Base-by-base conservation (phyloP, 495 filamentous ascomycete genomes). In the Lasiosphaeria ovina region DNA sequence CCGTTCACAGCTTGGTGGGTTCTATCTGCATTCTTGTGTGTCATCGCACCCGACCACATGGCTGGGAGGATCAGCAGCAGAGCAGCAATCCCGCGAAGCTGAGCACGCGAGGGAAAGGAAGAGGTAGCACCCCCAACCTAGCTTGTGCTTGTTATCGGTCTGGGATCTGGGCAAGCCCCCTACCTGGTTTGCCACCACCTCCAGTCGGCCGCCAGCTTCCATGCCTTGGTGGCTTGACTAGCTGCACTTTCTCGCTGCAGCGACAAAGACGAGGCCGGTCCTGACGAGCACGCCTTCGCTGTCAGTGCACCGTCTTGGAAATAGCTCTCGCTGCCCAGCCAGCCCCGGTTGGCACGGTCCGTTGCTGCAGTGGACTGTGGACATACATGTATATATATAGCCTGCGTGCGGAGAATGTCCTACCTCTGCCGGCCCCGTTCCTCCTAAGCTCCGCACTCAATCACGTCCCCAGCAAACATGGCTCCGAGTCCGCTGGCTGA, bases 381-480 rank as follows among this genome's bases (percentile, higher is more conserved):
- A n/a, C 11, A 24, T 17, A 12, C n/a, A 5, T 35, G 49, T 51
- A 51, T 51, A 51, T 51, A 51, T 31, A 32, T 2, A 51, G 4
- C 32, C 17, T 17, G n/a, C 42, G 32, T 40, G 45, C 55, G 40
- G 34, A 24, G 55, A 32, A 31, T 53, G 35, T 52, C 45, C 44
- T 47, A 4, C 44, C 44, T n/a, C 12, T 9, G 5, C 49, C 32
- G 56, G 24, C n/a, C 11, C 35, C 48, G 38, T 50, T 35, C 16
- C 35, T 53, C 24, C 12, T 12, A 38, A 1, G 17, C 24, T 40
- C 8, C 34, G 52, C 14, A 32, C 49, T 42, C 45, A 49, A 33
- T 49, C 42, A 52, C 60, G 44, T 42, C 4, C n/a, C 34, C 1
- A 34, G 16, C 44, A 35, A 62, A n/a, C 65, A 72, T 70, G 68